Conservation (phyloP, 73 alveolate species). For the Uronychia setigera region DNA sequence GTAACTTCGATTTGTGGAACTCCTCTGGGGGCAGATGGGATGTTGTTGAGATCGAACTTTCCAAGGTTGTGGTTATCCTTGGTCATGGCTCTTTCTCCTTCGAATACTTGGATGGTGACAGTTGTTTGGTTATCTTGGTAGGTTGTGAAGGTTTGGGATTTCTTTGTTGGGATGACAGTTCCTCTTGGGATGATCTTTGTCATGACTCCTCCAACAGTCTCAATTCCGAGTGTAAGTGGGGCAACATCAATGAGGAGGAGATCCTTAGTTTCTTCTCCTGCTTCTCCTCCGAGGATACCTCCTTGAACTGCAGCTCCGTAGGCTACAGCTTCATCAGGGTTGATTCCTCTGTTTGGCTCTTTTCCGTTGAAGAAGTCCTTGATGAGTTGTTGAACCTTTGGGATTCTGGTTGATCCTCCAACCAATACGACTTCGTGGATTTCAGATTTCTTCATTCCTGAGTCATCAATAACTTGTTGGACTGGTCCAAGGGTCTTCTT, state of each 20-base stretch:
- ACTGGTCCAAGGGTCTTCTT: conserved; percentile 96
- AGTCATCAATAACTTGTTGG: conserved; percentile 91
- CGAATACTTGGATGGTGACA: conserved; percentile 94
- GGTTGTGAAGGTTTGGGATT: conserved; percentile 97
- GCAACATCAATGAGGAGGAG: conserved; percentile 95
- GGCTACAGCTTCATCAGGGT: conserved; percentile 99
- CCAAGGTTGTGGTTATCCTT: conserved; percentile 98
- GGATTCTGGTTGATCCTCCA: conserved; percentile 99
- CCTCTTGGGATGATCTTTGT: conserved; percentile 97
- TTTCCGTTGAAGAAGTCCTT: conserved; percentile 98
- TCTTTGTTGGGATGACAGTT: conserved; percentile 98
- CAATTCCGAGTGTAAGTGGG: conserved; percentile 98
- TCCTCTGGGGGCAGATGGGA: conserved; percentile 99
- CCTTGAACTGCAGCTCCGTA: conserved; percentile 99
- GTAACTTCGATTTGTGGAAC: conserved; percentile 98
- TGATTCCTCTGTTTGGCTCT: conserved; percentile 97
- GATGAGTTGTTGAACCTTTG: conserved; percentile 96
- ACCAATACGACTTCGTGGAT: conserved; percentile 94
- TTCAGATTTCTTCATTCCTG: conserved; percentile 88
- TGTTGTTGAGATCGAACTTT: conserved; percentile 94
- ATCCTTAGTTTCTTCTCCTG: conserved; percentile 89
- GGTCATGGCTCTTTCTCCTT: conserved; percentile 98
- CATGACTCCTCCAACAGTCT: conserved; percentile 99
- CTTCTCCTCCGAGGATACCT: conserved; percentile 97
- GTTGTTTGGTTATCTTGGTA: conserved; percentile 95